Percentiles rank a stretch among this genome's conserved stretches.
Evolutionary conservation across 768 basidiomycete genomes (phyloP).

Genomic region (Termitomyces sp.): DNA sequence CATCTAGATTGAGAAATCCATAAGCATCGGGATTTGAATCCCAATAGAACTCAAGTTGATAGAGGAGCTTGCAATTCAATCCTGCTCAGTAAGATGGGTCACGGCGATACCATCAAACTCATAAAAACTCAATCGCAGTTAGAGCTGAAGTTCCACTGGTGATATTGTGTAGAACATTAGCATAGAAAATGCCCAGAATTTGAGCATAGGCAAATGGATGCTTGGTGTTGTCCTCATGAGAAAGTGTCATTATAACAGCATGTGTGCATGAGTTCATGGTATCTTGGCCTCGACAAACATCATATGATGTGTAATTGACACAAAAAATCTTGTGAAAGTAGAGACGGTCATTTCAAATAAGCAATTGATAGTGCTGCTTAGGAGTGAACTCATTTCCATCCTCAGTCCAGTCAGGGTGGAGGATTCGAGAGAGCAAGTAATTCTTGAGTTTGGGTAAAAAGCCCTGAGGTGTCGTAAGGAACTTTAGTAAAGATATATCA

Average conservation of each 20-base stretch:
- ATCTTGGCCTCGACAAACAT: too few relatives aligned
- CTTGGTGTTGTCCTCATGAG: neutral
- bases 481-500: neutral
- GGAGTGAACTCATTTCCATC: too few relatives aligned
- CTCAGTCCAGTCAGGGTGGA: neutral
- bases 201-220: neutral
- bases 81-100: too few relatives aligned
- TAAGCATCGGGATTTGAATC: too few relatives aligned
- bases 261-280: constrained; percentile 27
- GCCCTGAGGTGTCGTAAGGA: neutral
- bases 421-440: neutral
- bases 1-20: too few relatives aligned
- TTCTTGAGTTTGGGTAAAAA: constrained; percentile 4
- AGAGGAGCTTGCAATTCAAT: too few relatives aligned
- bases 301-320: too few relatives aligned
- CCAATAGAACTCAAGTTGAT: too few relatives aligned
- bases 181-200: neutral
- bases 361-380: too few relatives aligned
- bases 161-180: neutral
- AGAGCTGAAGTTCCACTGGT: neutral
- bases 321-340: too few relatives aligned
- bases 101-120: neutral
- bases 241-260: constrained; percentile 23
- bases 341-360: too few relatives aligned
- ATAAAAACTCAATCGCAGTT: neutral